Evolutionary conservation across 345 rosid species (phyloP).

Genomic region (Triadica sebifera): DNA sequence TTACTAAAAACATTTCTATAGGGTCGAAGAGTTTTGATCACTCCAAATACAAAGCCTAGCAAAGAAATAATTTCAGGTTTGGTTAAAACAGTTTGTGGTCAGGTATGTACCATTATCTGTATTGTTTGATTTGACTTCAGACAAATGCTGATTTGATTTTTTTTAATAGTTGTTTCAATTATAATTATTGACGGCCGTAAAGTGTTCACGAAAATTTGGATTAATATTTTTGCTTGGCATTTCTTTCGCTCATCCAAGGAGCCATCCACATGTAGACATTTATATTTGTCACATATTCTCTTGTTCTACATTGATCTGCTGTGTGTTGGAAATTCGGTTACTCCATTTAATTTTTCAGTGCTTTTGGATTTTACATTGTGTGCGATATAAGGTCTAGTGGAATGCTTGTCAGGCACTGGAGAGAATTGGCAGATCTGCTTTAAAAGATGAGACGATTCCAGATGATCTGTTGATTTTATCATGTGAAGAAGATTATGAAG

Average conservation of each 20-base stretch:
- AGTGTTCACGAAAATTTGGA: not conserved
- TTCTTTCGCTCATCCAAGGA: not conserved
- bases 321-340: not conserved
- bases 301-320: not conserved
- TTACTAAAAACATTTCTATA: constrained; percentile 16
- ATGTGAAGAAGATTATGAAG: constrained; percentile 68
- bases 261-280: not conserved
- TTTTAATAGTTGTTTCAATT: not conserved
- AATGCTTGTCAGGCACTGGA: constrained; percentile 55
- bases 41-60: constrained; percentile 54
- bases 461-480: constrained; percentile 73
- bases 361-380: not conserved
- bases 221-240: not conserved
- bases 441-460: constrained; percentile 49
- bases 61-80: constrained; percentile 53
- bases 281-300: not conserved
- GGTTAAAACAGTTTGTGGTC: constrained; percentile 60
- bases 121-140: not conserved
- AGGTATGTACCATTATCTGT: constrained; percentile 39
- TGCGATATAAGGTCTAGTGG: constrained; percentile 14
- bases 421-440: constrained; percentile 68
- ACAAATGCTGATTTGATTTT: not conserved
- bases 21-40: constrained; percentile 59
- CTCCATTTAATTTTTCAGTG: not conserved
- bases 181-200: not conserved